Base-by-base conservation (phyloP, 75 land plant genomes). In the Cryptomeria japonica region DNA sequence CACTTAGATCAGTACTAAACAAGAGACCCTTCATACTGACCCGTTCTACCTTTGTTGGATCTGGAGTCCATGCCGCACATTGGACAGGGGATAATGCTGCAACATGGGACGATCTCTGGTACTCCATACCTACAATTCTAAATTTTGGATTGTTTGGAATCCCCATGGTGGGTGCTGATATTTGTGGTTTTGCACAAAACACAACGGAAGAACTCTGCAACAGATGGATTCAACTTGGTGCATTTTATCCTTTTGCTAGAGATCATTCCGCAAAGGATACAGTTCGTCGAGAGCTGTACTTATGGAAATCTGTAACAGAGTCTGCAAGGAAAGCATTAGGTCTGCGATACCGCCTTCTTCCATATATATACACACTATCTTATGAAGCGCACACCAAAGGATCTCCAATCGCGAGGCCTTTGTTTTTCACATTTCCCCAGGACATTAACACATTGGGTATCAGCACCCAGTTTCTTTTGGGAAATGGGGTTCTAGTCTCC, bases 31-130 rank as follows among this genome's bases (percentile, higher is more conserved):
- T 96, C 90, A 87, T 96, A 44, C 93, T 96, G 8, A 86, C 92
- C 14, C 87, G 97, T 70, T 96, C 96, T 34, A 95, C 97, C 25
- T 96, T 95, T 85, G 86, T 95, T 13, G 91, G 97, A 53, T 95
- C 96, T 3, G 97, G 97, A 1, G 93, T 89, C 79, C 90, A 94
- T 89, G 86, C 94, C 0, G 97, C 97, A 3, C 97, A 96, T 80
- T 96, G 96, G 97, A 94, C 95, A 19, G 97, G 97, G 36, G 97
- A 96, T 83, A 96, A 96, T 85, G 94, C 91, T 14, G 97, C 97
- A 36, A 92, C 92, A 4, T 96, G 96, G 96, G 88, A 92, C 73
- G 96, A 96, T 85, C 86, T 96, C 56, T 93, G 91, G 36, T 96
- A 96, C 91, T 91, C 95, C 2, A 91, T 96, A 34, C 92, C 93